These are phyloP conservation scores for Tephrocybe sp. DNA, from an alignment of 768 basidiomycete species.

Conservation along the genomic window DNA sequence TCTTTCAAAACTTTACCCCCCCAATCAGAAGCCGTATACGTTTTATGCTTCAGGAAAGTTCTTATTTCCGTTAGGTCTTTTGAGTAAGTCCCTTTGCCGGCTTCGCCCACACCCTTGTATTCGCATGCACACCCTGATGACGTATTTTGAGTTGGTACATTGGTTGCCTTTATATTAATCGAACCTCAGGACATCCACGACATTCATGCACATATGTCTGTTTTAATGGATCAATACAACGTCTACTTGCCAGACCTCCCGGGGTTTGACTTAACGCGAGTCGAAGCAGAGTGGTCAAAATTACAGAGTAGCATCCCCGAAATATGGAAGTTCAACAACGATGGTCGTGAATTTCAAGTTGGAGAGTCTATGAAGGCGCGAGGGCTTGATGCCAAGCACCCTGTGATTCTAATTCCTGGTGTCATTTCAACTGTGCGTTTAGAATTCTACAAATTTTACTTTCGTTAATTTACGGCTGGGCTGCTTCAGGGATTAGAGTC, in stretches of 20 bases:
- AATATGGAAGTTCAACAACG: slow-evolving; percentile 76
- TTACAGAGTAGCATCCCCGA: slow-evolving; percentile 71
- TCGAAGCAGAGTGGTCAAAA: slow-evolving; percentile 71
- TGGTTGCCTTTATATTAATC: slow-evolving; percentile 63
- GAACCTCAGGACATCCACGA: slow-evolving; percentile 66
- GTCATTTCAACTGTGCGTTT: slow-evolving; percentile 77
- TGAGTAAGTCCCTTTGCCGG: slow-evolving; percentile 37
- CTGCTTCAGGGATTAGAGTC: slow-evolving; percentile 72
- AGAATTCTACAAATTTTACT: neutral
- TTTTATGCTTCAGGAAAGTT: slow-evolving; percentile 45
- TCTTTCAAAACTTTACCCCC: neutral
- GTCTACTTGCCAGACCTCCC: slow-evolving; percentile 61
- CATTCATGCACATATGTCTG: slow-evolving; percentile 62
- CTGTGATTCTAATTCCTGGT: slow-evolving; percentile 85
- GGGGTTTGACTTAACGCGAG: slow-evolving; percentile 61
- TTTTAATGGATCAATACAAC: slow-evolving; percentile 71
- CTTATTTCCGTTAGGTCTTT: slow-evolving; percentile 71
- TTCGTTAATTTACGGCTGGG: neutral
- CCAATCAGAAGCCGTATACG: slow-evolving; percentile 17
- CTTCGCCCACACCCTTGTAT: too few relatives aligned
- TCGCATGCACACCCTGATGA: slow-evolving; percentile 4
- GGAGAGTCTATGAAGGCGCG: slow-evolving; percentile 65
- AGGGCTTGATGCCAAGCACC: slow-evolving; percentile 68
- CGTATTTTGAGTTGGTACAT: slow-evolving; percentile 51
- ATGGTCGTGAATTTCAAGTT: slow-evolving; percentile 78